Evolutionary conservation across 495 filamentous ascomycete genomes (phyloP), one percentile per base, ranked within the genome.

Genomic region (Penicillium soppii): DNA sequence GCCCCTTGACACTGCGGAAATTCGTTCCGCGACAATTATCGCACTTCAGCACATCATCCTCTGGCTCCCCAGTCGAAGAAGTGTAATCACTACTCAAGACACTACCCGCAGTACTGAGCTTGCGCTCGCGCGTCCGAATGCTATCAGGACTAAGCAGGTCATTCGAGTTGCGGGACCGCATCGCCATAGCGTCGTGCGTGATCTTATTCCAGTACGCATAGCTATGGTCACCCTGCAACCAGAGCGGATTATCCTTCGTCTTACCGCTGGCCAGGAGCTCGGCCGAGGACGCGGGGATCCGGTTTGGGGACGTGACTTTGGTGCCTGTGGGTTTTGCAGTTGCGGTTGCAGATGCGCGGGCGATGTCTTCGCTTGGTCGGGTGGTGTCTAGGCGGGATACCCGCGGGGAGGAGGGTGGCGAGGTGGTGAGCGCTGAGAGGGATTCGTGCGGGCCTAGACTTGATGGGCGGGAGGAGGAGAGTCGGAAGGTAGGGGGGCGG

Each of bases 181-280:
- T 65, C 1, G 74, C 73, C 29, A 75, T 36, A 7, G 74, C 75
- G 47, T 75, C 69, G 41, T 75, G 75, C 13, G 69, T 65, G 42
- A 73, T 71, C 26, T 74, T 73, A 38, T 74, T 77, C 71, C 79
- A 82, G 54, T 73, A 82, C 6, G 74, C 71, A 42, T 78, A 75
- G 65, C 71, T 77, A 26, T 79, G 78, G 15, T 77, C 77, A 20
- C 72, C 76, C 54, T 76, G 71, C 2, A 80, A 52, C 73, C 77
- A 79, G 16, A 79, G 66, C 0, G 79, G 75, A 30, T 79, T 74
- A 7, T 69, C 63, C 37, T 68, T 62, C 21, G 50, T 39, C 17
- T 62, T 66, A 9, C 53, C 58, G 15, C 50, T 56, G 12, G 50
- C 25, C 30, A 65, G 41, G 7, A 63, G 32, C 1, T 58, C 48